Percentiles rank a stretch among this genome's conserved stretches.
Conservation (phyloP, 2,329 filamentous ascomycete species). For the Eutypa lata region DNA sequence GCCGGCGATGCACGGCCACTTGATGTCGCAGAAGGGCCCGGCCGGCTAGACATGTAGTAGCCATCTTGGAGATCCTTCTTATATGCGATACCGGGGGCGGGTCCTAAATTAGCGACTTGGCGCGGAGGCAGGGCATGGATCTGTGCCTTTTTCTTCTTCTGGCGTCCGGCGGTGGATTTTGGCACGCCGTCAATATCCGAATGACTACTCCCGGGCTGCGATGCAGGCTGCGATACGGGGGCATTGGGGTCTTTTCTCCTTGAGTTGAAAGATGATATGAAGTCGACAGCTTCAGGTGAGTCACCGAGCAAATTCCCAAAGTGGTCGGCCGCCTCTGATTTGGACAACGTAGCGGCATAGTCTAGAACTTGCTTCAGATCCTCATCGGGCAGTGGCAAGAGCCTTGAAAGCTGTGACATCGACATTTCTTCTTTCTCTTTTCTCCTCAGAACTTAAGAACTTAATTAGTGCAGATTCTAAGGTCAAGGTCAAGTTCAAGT, state of each 20-base stretch:
- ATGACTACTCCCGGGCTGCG: constrained; percentile 10
- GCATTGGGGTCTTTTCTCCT: constrained; percentile 45
- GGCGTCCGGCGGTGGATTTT: constrained; percentile 43
- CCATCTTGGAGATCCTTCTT: constrained; percentile 70
- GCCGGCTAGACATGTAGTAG: constrained; percentile 67
- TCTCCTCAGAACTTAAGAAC: background rate
- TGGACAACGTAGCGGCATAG: constrained; percentile 75
- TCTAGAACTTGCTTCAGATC: constrained; percentile 81
- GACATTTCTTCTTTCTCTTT: constrained; percentile 41
- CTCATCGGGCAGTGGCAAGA: constrained; percentile 81
- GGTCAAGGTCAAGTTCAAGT: no score
- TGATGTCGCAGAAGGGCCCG: constrained; percentile 38
- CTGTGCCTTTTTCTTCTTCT: constrained; percentile 53
- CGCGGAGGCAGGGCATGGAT: constrained; percentile 64
- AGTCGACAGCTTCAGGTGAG: constrained; percentile 72
- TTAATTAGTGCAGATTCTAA: background rate
- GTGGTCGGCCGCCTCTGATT: constrained; percentile 75
- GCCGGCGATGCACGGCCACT: constrained; percentile 35
- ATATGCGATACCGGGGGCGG: constrained; percentile 65
- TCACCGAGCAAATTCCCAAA: constrained; percentile 87
- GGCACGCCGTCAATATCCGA: constrained; percentile 41
- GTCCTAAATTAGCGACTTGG: constrained; percentile 60
- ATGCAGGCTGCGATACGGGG: constrained; percentile 9
- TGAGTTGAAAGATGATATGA: constrained; percentile 78
- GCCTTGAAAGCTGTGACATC: constrained; percentile 66